Percentiles rank a stretch among this genome's conserved stretches.
These are phyloP conservation scores for Chrysopogon serrulatus DNA, from an alignment of 176 grass and related monocot species.

Conservation along the genomic window DNA sequence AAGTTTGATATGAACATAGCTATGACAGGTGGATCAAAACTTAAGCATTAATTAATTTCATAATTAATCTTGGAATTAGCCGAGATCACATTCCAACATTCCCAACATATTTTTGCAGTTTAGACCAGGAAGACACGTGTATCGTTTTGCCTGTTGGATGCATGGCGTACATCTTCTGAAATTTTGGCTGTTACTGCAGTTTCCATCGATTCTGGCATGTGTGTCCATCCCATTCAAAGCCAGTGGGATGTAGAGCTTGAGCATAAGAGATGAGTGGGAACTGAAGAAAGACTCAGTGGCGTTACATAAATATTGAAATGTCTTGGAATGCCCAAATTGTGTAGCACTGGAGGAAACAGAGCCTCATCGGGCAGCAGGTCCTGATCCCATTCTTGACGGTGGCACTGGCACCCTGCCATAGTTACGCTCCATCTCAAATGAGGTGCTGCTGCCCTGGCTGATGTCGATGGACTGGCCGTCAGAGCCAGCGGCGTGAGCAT, in stretches of 20 bases:
- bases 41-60: too few relatives aligned
- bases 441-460: slow-evolving; percentile 10
- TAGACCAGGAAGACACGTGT: background rate
- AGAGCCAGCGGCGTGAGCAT: background rate
- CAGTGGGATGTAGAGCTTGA: background rate
- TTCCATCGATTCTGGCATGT: background rate
- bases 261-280: background rate
- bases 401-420: too few relatives aligned
- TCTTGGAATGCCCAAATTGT: background rate
- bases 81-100: too few relatives aligned
- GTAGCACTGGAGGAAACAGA: background rate
- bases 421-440: slow-evolving; percentile 20
- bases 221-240: background rate
- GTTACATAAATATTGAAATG: background rate
- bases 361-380: background rate
- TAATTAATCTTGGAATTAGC: too few relatives aligned
- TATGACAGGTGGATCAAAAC: too few relatives aligned
- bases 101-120: background rate
- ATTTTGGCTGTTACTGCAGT: background rate
- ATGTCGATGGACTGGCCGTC: slow-evolving; percentile 3
- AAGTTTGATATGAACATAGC: too few relatives aligned
- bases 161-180: too few relatives aligned
- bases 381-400: background rate
- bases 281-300: background rate
- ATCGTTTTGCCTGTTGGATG: background rate